Evolutionary conservation across 1,284 basidiomycete species (phyloP).

Genomic region (Macrocystidia cucumis): DNA sequence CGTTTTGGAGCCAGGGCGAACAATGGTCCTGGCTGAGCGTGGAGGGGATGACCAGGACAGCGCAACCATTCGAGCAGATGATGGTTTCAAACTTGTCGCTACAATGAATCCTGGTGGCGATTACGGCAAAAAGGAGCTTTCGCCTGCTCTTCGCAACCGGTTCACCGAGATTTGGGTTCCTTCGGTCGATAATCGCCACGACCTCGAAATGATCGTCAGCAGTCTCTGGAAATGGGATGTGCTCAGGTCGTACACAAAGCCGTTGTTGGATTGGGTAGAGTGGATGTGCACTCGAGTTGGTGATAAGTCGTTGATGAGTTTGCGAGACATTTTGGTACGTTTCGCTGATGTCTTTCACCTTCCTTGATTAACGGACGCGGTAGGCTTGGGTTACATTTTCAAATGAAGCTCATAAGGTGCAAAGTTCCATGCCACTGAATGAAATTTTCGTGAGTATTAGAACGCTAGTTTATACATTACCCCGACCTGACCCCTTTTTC

Average conservation of each 20-base stretch:
- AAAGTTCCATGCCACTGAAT: slow-evolving; percentile 30
- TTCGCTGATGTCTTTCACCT: slow-evolving; percentile 1
- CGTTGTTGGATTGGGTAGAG: slow-evolving; percentile 74
- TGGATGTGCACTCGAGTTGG: slow-evolving; percentile 72
- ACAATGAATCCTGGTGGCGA: slow-evolving; percentile 99
- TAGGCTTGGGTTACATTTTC: slow-evolving; percentile 93
- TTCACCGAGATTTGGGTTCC: slow-evolving; percentile 99
- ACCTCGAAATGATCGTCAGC: slow-evolving; percentile 77
- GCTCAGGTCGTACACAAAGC: slow-evolving; percentile 54
- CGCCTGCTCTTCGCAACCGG: slow-evolving; percentile 93
- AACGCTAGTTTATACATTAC: not conserved
- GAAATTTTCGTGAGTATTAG: slow-evolving; percentile 66
- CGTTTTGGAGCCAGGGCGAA: slow-evolving; percentile 87
- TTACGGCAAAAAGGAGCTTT: slow-evolving; percentile 98
- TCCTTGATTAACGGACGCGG: slow-evolving; percentile 9
- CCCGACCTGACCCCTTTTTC: slow-evolving; percentile 2
- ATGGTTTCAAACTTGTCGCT: slow-evolving; percentile 84
- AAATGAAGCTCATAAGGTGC: slow-evolving; percentile 49
- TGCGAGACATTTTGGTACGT: slow-evolving; percentile 87
- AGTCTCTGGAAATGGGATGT: slow-evolving; percentile 60
- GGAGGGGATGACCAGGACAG: slow-evolving; percentile 73
- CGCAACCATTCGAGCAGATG: slow-evolving; percentile 58
- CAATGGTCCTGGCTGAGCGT: slow-evolving; percentile 89
- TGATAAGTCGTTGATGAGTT: slow-evolving; percentile 63
- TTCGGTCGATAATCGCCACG: slow-evolving; percentile 67